These are phyloP conservation scores for Aspergillus bridgeri DNA, from an alignment of 495 filamentous ascomycete genomes.

Conservation along the genomic window DNA sequence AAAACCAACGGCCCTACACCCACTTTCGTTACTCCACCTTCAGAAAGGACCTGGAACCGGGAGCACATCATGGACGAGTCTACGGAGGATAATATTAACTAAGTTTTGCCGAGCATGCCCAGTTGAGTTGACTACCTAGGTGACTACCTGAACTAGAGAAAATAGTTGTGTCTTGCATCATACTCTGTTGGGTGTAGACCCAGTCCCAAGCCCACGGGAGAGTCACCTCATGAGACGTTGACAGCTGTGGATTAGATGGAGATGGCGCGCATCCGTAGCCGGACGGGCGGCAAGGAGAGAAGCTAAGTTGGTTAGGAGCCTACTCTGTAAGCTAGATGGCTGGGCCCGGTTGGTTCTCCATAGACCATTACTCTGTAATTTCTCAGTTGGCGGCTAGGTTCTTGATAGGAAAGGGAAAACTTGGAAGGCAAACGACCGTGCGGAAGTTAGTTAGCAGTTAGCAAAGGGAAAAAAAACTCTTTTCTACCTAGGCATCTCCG, in stretches of 20 bases:
- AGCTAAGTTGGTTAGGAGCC: neutral
- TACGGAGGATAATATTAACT: no score
- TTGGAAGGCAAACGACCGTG: constrained; percentile 11
- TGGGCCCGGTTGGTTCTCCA: neutral
- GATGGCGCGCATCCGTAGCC: constrained; percentile 13
- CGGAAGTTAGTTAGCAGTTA: neutral
- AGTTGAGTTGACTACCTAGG: no score
- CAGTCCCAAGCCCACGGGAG: constrained; percentile 8
- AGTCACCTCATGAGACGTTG: constrained; percentile 5
- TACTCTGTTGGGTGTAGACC: neutral
- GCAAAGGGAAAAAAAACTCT: no score
- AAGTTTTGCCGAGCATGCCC: no score
- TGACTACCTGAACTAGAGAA: neutral
- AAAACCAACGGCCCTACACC: no score
- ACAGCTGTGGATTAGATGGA: constrained; percentile 9
- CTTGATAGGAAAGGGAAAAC: neutral
- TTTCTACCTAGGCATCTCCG: no score
- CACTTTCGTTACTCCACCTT: no score
- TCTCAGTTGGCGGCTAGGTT: no score
- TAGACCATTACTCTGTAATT: no score
- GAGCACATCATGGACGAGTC: constrained; percentile 7
- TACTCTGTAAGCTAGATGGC: neutral
- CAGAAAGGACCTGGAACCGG: neutral
- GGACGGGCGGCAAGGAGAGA: constrained; percentile 9
- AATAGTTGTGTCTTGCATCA: constrained; percentile 13